phyloP scores from a whole-genome alignment of 768 basidiomycete species.

The Floccularia luteovirens region DNA sequence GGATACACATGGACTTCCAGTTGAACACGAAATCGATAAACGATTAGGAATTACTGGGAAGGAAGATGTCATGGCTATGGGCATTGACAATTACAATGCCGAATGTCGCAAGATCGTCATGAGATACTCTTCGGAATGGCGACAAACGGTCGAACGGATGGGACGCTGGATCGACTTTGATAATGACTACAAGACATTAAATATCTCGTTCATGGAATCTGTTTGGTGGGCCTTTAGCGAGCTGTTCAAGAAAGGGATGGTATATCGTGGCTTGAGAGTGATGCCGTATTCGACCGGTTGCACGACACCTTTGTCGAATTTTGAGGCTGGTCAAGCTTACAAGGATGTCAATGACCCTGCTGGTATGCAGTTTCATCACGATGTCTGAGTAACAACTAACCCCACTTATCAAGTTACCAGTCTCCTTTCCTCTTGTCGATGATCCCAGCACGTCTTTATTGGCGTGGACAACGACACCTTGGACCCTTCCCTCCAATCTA shows the following conservation, averaged over 20 bases:
- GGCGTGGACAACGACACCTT: constrained; percentile 99
- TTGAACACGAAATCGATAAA: constrained; percentile 99
- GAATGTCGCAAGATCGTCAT: constrained; percentile 97
- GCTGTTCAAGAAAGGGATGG: constrained; percentile 86
- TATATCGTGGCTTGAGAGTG: constrained; percentile 89
- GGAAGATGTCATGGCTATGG: constrained; percentile 91
- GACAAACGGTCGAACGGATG: constrained; percentile 92
- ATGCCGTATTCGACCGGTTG: constrained; percentile 99
- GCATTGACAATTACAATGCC: constrained; percentile 95
- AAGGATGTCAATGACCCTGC: constrained; percentile 93
- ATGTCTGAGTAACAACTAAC: background rate
- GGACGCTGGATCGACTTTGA: constrained; percentile 99
- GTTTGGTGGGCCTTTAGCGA: constrained; percentile 99
- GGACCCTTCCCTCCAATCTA: constrained; percentile 95
- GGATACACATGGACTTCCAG: constrained; percentile 98
- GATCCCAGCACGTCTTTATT: constrained; percentile 86
- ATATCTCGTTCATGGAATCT: constrained; percentile 91
- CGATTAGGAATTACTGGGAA: constrained; percentile 86
- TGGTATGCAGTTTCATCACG: constrained; percentile 32
- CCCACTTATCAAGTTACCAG: constrained; percentile 54
- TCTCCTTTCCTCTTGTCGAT: constrained; percentile 89
- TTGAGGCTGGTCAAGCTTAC: constrained; percentile 91
- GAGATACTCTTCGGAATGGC: constrained; percentile 94
- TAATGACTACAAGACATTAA: constrained; percentile 98
- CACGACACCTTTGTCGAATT: constrained; percentile 95